Conservation (phyloP, 495 filamentous ascomycete species). For the Cryomyces antarcticus region DNA sequence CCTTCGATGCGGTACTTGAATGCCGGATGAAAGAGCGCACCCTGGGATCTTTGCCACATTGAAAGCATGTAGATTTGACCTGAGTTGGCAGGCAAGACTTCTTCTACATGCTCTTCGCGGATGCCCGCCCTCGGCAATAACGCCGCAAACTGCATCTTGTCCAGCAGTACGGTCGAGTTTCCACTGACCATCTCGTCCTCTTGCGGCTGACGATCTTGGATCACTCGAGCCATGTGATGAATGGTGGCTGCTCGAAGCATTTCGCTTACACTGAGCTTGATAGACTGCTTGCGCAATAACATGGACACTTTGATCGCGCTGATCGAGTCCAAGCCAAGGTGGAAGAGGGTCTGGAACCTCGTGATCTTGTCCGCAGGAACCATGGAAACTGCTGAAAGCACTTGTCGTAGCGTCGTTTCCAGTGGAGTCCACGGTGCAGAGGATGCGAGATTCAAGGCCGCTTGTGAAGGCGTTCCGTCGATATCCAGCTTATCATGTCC, state of each 20-base stretch:
- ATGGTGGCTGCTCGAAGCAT: constrained; percentile 45
- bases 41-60: constrained; percentile 41
- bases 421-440: not conserved
- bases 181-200: not conserved
- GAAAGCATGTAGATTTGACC: constrained; percentile 56
- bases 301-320: constrained; percentile 57
- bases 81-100: constrained; percentile 38
- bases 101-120: constrained; percentile 25
- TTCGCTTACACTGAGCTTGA: constrained; percentile 40
- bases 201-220: constrained; percentile 7
- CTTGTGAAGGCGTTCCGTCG: constrained; percentile 2
- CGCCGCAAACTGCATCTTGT: constrained; percentile 1
- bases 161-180: not conserved
- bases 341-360: constrained; percentile 50
- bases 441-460: not conserved
- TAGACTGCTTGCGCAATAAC: constrained; percentile 35
- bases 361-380: constrained; percentile 38
- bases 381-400: constrained; percentile 43
- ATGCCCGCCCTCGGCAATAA: constrained; percentile 16
- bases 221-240: constrained; percentile 29
- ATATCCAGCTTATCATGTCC: not conserved
- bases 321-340: constrained; percentile 79
- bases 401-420: constrained; percentile 34
- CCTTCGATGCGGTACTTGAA: constrained; percentile 28
- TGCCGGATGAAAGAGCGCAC: constrained; percentile 38